Evolutionary conservation across 257 asterid species (phyloP).

Genomic region (Cruciata laevipes): DNA sequence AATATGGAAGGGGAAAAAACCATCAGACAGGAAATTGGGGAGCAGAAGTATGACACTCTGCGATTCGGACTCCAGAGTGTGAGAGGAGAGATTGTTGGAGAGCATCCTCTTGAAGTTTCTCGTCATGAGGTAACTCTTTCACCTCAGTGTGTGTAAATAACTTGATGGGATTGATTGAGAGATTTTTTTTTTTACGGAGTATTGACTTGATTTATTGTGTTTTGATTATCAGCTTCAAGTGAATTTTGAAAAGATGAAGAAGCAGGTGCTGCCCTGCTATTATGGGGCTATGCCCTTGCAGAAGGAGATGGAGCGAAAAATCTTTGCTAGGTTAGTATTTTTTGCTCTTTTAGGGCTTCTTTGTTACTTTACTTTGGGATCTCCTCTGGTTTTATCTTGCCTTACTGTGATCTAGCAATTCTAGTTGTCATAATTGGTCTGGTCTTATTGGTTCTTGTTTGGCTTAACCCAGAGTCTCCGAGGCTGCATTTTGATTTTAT

Average conservation of each 20-base stretch:
- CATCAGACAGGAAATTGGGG: slow-evolving; percentile 28
- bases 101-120: slow-evolving; percentile 79
- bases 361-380: neutral
- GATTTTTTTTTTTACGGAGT: neutral
- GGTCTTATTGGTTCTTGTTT: neutral
- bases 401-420: neutral
- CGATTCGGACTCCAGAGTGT: slow-evolving; percentile 77
- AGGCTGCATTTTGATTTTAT: too few species aligned
- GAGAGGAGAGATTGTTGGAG: slow-evolving; percentile 69
- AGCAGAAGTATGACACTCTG: slow-evolving; percentile 21
- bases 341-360: neutral
- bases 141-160: neutral
- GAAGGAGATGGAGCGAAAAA: slow-evolving; percentile 67
- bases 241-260: slow-evolving; percentile 39
- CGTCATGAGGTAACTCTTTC: slow-evolving; percentile 38
- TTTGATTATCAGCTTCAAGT: slow-evolving; percentile 37
- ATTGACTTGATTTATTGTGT: neutral
- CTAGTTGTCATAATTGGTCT: neutral
- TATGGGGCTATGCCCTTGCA: slow-evolving; percentile 73
- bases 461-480: neutral
- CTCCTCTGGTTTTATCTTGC: neutral
- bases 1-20: slow-evolving; percentile 22
- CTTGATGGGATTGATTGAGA: too few species aligned
- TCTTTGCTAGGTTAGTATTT: slow-evolving; percentile 51
- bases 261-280: slow-evolving; percentile 36